These are phyloP conservation scores for Verticillium nubilum DNA, from an alignment of 2,329 filamentous ascomycete species.

Conservation along the genomic window DNA sequence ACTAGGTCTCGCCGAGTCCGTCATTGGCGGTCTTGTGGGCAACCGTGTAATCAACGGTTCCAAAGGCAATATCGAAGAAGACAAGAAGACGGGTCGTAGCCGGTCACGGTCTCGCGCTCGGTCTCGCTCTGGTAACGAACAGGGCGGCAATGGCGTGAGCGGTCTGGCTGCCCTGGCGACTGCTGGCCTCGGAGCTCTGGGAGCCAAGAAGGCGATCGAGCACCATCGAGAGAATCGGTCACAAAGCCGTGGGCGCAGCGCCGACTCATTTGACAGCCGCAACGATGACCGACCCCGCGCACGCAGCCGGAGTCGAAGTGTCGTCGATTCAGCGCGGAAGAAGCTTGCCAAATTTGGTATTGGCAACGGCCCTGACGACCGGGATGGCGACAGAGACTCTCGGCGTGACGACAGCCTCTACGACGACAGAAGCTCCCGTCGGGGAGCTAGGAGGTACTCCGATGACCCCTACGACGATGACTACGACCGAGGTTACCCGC, in stretches of 20 bases:
- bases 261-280: conserved; percentile 39
- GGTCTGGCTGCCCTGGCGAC: conserved; percentile 60
- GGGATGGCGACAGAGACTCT: conserved; percentile 27
- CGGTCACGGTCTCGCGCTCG: conserved; percentile 63
- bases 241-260: conserved; percentile 47
- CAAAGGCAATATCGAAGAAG: conserved; percentile 59
- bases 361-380: conserved; percentile 37
- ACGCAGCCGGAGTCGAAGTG: conserved; percentile 56
- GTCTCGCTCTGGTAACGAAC: conserved; percentile 39
- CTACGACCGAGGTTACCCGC: conserved; percentile 29
- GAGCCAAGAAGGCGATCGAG: conserved; percentile 54
- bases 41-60: conserved; percentile 83
- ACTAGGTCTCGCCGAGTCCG: conserved; percentile 77
- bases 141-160: conserved; percentile 35
- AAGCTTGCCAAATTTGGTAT: conserved; percentile 57
- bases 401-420: conserved; percentile 40
- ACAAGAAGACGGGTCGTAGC: conserved; percentile 54
- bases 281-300: conserved; percentile 12
- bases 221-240: conserved; percentile 32
- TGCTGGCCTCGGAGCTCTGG: conserved; percentile 54
- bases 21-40: conserved; percentile 80
- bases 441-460: conserved; percentile 30
- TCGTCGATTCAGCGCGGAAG: conserved; percentile 58
- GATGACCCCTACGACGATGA: conserved; percentile 43
- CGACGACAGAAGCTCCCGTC: conserved; percentile 29